Evolutionary conservation across 352 stramenopile genomes (phyloP).

Genomic region (Phytophthora kernoviae): DNA sequence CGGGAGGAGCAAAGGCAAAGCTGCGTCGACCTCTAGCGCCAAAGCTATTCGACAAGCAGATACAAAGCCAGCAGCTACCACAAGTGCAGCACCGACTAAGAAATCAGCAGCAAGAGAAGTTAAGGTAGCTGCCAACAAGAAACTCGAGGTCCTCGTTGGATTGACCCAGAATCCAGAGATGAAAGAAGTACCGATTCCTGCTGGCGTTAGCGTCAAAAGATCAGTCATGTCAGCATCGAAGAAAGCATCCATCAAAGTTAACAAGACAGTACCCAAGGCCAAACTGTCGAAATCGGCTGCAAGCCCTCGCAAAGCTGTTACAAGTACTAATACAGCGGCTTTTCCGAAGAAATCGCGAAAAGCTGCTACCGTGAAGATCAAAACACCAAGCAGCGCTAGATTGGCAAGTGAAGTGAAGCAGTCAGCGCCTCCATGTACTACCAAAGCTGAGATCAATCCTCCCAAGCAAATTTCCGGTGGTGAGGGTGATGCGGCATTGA

Average conservation of each 20-base stretch:
- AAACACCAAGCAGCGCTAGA: not conserved
- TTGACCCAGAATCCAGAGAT: slow-evolving; percentile 43
- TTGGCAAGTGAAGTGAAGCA: slow-evolving; percentile 16
- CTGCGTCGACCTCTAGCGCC: not conserved
- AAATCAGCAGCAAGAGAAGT: not conserved
- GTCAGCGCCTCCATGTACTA: slow-evolving; percentile 9
- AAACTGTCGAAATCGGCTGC: slow-evolving; percentile 8
- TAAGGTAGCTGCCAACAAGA: not conserved
- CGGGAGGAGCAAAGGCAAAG: slow-evolving; percentile 11
- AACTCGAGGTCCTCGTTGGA: slow-evolving; percentile 1
- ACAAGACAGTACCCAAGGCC: slow-evolving; percentile 10
- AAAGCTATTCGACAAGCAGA: not conserved
- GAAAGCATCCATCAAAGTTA: slow-evolving; percentile 12
- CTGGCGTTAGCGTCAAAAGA: not conserved
- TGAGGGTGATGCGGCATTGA: not conserved
- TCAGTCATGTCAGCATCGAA: not conserved
- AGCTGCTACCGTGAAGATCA: not conserved
- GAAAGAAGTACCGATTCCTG: slow-evolving; percentile 12
- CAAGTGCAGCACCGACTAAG: not conserved
- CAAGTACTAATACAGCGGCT: slow-evolving; percentile 2
- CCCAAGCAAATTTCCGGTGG: slow-evolving; percentile 1
- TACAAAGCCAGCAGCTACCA: not conserved
- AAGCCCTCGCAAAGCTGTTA: not conserved
- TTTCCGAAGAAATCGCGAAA: slow-evolving; percentile 30
- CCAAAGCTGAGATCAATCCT: slow-evolving; percentile 4